These are phyloP conservation scores for Clonostachys rhizophaga DNA, from an alignment of 2,329 filamentous ascomycete species.

Conservation along the genomic window DNA sequence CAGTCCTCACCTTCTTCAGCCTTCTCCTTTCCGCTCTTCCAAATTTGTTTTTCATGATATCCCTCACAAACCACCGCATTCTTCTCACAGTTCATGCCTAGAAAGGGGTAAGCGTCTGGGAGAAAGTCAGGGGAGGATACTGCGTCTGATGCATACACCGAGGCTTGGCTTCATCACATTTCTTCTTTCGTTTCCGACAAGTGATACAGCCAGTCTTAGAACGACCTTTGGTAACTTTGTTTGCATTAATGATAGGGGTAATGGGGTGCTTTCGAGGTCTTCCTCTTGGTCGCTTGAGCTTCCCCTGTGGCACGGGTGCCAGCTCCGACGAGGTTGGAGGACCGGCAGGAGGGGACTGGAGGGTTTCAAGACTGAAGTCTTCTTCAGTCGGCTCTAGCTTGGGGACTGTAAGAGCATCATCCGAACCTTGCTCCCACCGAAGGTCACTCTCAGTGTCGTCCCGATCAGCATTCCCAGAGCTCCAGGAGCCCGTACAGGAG, in stretches of 20 bases:
- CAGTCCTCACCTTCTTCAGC: slow-evolving; percentile 56
- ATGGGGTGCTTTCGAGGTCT: slow-evolving; percentile 78
- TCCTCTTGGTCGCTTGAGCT: slow-evolving; percentile 65
- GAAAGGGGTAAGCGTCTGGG: slow-evolving; percentile 6
- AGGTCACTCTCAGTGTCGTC: slow-evolving; percentile 33
- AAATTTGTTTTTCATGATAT: slow-evolving; percentile 80
- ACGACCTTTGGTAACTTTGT: slow-evolving; percentile 73
- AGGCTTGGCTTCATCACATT: slow-evolving; percentile 66
- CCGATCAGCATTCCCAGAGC: slow-evolving; percentile 29
- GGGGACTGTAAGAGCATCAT: slow-evolving; percentile 40
- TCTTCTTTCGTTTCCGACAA: slow-evolving; percentile 66
- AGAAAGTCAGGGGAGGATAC: slow-evolving; percentile 5
- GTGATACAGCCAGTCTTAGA: slow-evolving; percentile 68
- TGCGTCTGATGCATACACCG: slow-evolving; percentile 42
- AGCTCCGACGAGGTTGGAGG: slow-evolving; percentile 9
- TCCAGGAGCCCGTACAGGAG: slow-evolving; percentile 40
- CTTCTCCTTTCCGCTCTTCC: slow-evolving; percentile 80
- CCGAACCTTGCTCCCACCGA: slow-evolving; percentile 40
- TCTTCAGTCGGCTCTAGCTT: slow-evolving; percentile 56
- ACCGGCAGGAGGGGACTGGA: slow-evolving; percentile 34
- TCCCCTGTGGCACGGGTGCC: slow-evolving; percentile 22
- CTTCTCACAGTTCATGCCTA: slow-evolving; percentile 85
- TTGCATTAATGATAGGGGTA: slow-evolving; percentile 47
- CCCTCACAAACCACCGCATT: slow-evolving; percentile 90
- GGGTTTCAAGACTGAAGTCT: slow-evolving; percentile 45